Evolutionary conservation across 768 basidiomycete species (phyloP), one percentile per base, ranked within the genome.

Genomic region (Collybia mongolica): DNA sequence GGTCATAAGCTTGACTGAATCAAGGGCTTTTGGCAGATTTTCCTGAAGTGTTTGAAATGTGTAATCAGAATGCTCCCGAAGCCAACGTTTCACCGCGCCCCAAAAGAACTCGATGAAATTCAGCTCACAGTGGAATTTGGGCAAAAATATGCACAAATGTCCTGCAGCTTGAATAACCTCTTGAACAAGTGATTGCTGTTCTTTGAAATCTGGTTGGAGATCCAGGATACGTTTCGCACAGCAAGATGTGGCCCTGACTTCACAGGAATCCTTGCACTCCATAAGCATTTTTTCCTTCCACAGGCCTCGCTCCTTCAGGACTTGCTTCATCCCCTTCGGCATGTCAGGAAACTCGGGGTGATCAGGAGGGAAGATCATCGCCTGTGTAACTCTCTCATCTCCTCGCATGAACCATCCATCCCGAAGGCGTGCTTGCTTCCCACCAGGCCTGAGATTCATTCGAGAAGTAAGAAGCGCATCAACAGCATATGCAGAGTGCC

Each of bases 391-490:
- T 43, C 52, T 60, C 14, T 42, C 26, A 26, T 64, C 63, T 53
- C 65, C 23, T 6, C 48, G n/a, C 2, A 59, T 51, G 42, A 60
- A 69, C 67, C 66, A 74, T 0, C 68, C 66, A 61, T 62, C 53
- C 3, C 58, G 61, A 49, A 74, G 54, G 1, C 35, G 39, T 2
- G 68, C 61, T 46, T 76, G 75, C n/a, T n/a, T n/a, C n/a, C n/a
- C n/a, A n/a, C n/a, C n/a, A n/a, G 71, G 69, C 1, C 55, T 54
- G 3, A 67, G 7, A 56, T 75, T 72, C 69, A 75, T 72, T 3
- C 58, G 53, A 3, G 61, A 60, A 0, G 52, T 63, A 3, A 69
- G 46, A 0, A 76, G 59, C 3, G 73, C 69, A 64, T 74, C 67
- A 1, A 49, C 54, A 1, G 65, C 49, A 61, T 72, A 76, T 44